These are phyloP conservation scores for Pterocarpus macrocarpus DNA, from an alignment of 306 rosid species.

Conservation along the genomic window DNA sequence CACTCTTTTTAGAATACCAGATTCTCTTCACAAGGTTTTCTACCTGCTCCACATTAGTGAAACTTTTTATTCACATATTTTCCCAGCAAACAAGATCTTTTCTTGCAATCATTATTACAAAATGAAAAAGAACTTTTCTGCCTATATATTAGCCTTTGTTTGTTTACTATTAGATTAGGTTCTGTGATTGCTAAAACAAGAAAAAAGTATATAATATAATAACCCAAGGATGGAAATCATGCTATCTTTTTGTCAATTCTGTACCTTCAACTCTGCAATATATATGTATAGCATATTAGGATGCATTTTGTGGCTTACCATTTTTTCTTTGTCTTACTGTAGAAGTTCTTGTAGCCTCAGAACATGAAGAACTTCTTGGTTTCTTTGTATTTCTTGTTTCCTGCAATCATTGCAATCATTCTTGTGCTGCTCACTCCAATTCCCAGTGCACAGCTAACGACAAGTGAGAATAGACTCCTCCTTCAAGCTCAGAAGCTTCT, in stretches of 20 bases:
- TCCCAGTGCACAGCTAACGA: conserved; percentile 64
- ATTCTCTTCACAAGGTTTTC: conserved; percentile 39
- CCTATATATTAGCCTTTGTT: not conserved
- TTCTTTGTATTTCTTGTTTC: conserved; percentile 55
- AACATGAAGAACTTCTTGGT: conserved; percentile 67
- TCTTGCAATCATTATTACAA: not conserved
- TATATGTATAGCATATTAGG: not conserved
- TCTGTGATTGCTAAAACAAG: not conserved
- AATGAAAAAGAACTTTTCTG: conserved; percentile 37
- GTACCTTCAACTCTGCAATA: not conserved
- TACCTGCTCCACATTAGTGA: conserved; percentile 40
- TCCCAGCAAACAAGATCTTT: conserved; percentile 23
- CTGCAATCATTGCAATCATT: conserved; percentile 45
- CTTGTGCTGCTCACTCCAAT: conserved; percentile 59
- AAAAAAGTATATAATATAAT: not conserved
- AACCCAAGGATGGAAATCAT: not conserved
- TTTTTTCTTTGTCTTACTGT: conserved; percentile 13
- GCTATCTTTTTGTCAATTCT: conserved; percentile 8
- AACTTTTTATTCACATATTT: conserved; percentile 9
- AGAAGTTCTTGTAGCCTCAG: conserved; percentile 31
- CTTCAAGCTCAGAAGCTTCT: conserved; percentile 73
- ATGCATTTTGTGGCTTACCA: not conserved
- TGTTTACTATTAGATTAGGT: not conserved
- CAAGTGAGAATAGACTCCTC: conserved; percentile 65
- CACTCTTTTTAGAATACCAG: conserved; percentile 50